phyloP scores from a whole-genome alignment of 306 rosid genomes.

The Citrullus mucosospermus region DNA sequence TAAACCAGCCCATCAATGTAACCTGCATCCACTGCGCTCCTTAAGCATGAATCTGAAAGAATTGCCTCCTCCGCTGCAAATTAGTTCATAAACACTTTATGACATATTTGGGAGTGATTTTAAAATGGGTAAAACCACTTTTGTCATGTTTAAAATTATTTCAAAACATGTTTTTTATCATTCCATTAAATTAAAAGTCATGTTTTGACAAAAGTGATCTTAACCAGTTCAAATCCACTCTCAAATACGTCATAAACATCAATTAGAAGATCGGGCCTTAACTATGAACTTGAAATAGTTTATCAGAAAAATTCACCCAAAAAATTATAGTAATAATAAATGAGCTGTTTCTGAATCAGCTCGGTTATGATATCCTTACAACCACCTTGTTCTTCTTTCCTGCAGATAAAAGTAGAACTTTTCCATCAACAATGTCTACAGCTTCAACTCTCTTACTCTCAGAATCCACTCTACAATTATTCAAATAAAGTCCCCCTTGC shows the following conservation, averaged over 20 bases:
- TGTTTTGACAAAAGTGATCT: too few relatives aligned
- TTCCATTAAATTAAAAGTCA: too few relatives aligned
- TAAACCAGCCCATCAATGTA: background rate
- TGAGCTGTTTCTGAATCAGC: background rate
- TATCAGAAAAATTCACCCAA: slow-evolving; percentile 10
- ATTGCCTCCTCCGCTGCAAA: background rate
- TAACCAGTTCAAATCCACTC: too few relatives aligned
- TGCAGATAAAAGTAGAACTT: slow-evolving; percentile 75
- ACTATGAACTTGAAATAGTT: background rate
- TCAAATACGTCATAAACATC: background rate
- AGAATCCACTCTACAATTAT: slow-evolving; percentile 59
- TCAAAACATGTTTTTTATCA: too few relatives aligned
- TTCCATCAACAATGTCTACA: slow-evolving; percentile 75
- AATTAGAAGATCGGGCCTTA: background rate
- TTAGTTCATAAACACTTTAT: background rate
- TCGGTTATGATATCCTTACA: slow-evolving; percentile 45
- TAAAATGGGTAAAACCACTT: too few relatives aligned
- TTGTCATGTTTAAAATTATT: too few relatives aligned
- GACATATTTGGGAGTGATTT: too few relatives aligned
- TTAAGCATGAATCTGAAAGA: background rate
- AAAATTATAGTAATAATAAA: background rate
- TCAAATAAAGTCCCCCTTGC: slow-evolving; percentile 93
- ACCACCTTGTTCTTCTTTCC: slow-evolving; percentile 96
- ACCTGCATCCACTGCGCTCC: background rate
- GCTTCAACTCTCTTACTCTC: slow-evolving; percentile 55